A percentile compares a stretch with the other conserved stretches of the same genome.
Evolutionary conservation across 2,329 filamentous ascomycete species (phyloP).

Genomic region (Fusarium sp.): DNA sequence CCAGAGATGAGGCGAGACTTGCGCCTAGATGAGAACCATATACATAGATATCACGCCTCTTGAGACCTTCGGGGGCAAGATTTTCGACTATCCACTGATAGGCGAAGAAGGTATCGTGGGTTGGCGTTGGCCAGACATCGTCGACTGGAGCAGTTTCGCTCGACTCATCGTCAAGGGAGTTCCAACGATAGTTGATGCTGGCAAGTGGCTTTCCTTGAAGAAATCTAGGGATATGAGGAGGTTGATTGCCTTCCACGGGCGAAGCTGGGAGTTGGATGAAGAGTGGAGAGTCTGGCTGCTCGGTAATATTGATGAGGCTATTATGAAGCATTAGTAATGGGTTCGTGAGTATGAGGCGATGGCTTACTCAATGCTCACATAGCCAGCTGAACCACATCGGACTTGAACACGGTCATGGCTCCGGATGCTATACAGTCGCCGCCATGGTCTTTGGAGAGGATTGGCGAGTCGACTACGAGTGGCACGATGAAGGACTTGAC

Average conservation of each 20-base stretch:
- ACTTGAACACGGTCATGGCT: conserved; percentile 55
- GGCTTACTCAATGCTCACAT: conserved; percentile 61
- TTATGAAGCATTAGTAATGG: conserved; percentile 24
- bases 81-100: conserved; percentile 62
- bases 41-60: conserved; percentile 53
- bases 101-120: conserved; percentile 64
- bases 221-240: conserved; percentile 51
- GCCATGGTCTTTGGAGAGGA: neutral
- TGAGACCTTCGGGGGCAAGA: conserved; percentile 49
- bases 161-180: conserved; percentile 30
- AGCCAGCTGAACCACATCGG: conserved; percentile 59
- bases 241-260: conserved; percentile 44
- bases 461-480: conserved; percentile 10
- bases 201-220: conserved; percentile 57
- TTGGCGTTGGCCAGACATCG: conserved; percentile 61
- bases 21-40: conserved; percentile 68
- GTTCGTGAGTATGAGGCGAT: neutral
- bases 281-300: conserved; percentile 54
- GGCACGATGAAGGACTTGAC: conserved; percentile 15
- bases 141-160: conserved; percentile 38
- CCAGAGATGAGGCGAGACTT: conserved; percentile 63
- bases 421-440: conserved; percentile 35
- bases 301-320: conserved; percentile 60
- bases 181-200: conserved; percentile 70
- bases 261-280: conserved; percentile 65